A percentile compares a stretch with the other conserved stretches of the same genome.
These are phyloP conservation scores for Volvariella surrecta DNA, from an alignment of 1,284 basidiomycete species.

Conservation along the genomic window DNA sequence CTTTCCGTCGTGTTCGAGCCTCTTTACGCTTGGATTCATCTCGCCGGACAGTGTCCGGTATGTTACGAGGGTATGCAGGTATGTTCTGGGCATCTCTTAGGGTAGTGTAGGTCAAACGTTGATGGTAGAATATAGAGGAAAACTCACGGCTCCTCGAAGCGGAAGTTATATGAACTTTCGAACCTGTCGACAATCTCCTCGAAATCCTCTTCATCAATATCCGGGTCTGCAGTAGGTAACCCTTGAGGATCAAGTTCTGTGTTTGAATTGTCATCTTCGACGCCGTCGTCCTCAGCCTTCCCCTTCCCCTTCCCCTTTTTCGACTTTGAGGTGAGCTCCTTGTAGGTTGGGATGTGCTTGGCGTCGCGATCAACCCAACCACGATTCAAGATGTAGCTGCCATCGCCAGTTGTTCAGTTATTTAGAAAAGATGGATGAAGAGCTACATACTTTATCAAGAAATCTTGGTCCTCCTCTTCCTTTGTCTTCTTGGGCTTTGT, in stretches of 20 bases:
- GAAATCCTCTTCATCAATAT: slow-evolving; percentile 84
- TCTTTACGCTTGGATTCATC: slow-evolving; percentile 76
- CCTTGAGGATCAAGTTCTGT: slow-evolving; percentile 11
- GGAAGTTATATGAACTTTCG: slow-evolving; percentile 91
- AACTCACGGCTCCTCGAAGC: slow-evolving; percentile 87
- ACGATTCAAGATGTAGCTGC: slow-evolving; percentile 88
- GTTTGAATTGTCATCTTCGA: slow-evolving; percentile 15
- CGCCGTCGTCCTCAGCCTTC: slow-evolving; percentile 21
- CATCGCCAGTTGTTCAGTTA: slow-evolving; percentile 1
- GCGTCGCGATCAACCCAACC: slow-evolving; percentile 85
- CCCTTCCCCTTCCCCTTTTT: slow-evolving; percentile 29
- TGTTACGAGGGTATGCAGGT: slow-evolving; percentile 68
- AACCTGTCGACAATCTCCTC: slow-evolving; percentile 77
- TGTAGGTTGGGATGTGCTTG: slow-evolving; percentile 73
- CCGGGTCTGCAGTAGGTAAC: slow-evolving; percentile 12
- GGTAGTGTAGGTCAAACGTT: background rate
- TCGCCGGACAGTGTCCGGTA: slow-evolving; percentile 66
- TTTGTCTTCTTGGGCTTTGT: slow-evolving; percentile 27
- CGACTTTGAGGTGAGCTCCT: slow-evolving; percentile 55
- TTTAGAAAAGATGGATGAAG: slow-evolving; percentile 4
- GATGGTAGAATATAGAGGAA: slow-evolving; percentile 4
- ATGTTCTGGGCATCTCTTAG: slow-evolving; percentile 58
- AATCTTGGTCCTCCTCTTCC: slow-evolving; percentile 70
- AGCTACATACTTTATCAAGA: slow-evolving; percentile 76
- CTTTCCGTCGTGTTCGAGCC: slow-evolving; percentile 67